Evolutionary conservation across 148 eudicot genomes (phyloP), one percentile per base, ranked within the genome.

Genomic region (Camellia granthamiana): DNA sequence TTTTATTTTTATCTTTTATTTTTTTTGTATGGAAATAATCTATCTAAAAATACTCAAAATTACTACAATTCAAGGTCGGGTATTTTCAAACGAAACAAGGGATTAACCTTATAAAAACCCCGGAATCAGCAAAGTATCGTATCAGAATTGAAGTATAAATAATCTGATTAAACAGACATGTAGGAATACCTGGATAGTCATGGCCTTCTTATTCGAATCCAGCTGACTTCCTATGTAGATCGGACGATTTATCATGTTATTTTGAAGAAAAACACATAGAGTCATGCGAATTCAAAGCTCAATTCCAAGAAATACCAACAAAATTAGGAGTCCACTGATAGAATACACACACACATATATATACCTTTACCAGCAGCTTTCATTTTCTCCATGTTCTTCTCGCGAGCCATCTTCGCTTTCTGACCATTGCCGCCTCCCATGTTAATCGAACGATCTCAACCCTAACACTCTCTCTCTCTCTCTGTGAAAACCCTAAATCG

Each of bases 361-460:
- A 68, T 58, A 77, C 90, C 87, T 83, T 89, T 89, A 30, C 38
- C 38, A 69, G 83, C 43, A 75, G 81, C 86, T 77, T 88, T 92
- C 41, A 78, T 80, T 83, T 92, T 90, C 85, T 92, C 94, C 83
- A 89, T 7, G 81, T 90, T 87, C 82, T 77, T 88, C 83, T 90
- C 91, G 19, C 93, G 93, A 82, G 97, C 92, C 90, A 85, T 92
- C 88, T 83, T 87, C 1, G 94, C 81, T 80, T 89, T 92, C 87
- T 90, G 92, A 14, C 84, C 92, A 77, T 89, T 90, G 80, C 93
- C 94, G 63, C 94, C 94, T 15, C 94, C 94, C 94, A 93, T 92
- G 9, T 43, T 69, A 0, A 44, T 21, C 46, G 61, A 73, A 3
- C 41, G 61, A 66, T 63, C 67, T 66, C 16, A 41, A 63, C 18